These are phyloP conservation scores for Amanita subjunquillea DNA, from an alignment of 768 basidiomycete genomes.

Conservation along the genomic window DNA sequence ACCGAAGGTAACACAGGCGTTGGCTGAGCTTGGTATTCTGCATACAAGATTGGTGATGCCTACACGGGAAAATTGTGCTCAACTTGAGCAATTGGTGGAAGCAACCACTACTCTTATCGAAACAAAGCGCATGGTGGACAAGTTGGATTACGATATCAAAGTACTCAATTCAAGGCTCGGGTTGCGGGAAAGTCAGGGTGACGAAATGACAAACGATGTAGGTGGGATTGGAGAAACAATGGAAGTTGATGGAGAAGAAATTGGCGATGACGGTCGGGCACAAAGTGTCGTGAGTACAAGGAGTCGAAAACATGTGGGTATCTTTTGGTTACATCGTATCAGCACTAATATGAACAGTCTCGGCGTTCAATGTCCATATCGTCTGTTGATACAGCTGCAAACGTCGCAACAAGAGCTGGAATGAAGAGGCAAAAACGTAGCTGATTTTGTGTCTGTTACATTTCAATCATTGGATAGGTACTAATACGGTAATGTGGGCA, in stretches of 20 bases:
- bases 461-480: background rate
- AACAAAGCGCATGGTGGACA: conserved; percentile 79
- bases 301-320: conserved; percentile 54
- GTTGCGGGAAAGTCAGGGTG: conserved; percentile 33
- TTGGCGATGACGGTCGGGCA: conserved; percentile 43
- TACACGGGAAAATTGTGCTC: conserved; percentile 68
- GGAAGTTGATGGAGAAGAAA: conserved; percentile 42
- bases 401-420: conserved; percentile 36
- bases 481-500: background rate
- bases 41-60: conserved; percentile 87
- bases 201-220: conserved; percentile 19
- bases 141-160: conserved; percentile 77
- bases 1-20: conserved; percentile 66
- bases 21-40: conserved; percentile 68
- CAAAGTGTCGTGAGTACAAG: conserved; percentile 55
- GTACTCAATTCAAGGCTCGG: conserved; percentile 55
- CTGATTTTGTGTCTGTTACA: conserved; percentile 13
- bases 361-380: conserved; percentile 67
- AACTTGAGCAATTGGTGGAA: conserved; percentile 65
- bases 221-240: conserved; percentile 30
- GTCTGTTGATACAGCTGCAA: conserved; percentile 60
- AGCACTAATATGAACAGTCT: conserved; percentile 20
- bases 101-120: conserved; percentile 72
- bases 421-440: conserved; percentile 51
- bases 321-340: background rate